Evolutionary conservation across 75 land plant species (phyloP).

Genomic region (Adiantum capillusveneris): DNA sequence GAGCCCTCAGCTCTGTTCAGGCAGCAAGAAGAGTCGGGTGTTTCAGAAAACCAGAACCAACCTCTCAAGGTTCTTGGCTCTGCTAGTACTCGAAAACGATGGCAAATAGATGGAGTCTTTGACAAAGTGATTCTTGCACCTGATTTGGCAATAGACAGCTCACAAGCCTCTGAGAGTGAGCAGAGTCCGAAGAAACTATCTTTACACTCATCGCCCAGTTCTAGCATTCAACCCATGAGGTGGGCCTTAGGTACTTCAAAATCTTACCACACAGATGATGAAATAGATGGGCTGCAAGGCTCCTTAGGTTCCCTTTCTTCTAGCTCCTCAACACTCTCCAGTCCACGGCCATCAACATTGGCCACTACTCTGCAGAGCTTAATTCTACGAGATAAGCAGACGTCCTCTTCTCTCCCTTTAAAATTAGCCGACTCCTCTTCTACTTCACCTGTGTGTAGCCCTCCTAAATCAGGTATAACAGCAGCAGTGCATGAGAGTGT

Average conservation of each 20-base stretch:
- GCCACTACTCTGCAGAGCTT: background rate
- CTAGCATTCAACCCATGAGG: background rate
- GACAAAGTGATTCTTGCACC: no score
- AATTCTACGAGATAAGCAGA: background rate
- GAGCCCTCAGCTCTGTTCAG: no score
- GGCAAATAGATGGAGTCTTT: no score
- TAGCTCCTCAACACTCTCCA: slow-evolving; percentile 3
- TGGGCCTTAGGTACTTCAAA: background rate
- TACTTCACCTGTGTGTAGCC: no score
- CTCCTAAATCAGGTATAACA: no score
- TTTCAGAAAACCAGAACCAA: no score
- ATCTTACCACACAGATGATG: background rate
- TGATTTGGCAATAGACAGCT: no score
- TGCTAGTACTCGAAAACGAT: no score
- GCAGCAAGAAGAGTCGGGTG: no score
- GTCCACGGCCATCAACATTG: slow-evolving; percentile 9
- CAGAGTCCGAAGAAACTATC: background rate
- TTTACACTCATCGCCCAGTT: background rate
- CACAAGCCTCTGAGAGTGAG: no score
- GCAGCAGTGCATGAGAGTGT: no score
- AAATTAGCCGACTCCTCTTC: background rate
- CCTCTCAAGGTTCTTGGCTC: no score
- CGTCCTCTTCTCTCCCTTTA: background rate
- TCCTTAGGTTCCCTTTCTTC: background rate
- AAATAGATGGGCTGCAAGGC: background rate